Evolutionary conservation across 768 basidiomycete species (phyloP), one percentile per base, ranked within the genome.

Genomic region (Podaxis pistillaris): DNA sequence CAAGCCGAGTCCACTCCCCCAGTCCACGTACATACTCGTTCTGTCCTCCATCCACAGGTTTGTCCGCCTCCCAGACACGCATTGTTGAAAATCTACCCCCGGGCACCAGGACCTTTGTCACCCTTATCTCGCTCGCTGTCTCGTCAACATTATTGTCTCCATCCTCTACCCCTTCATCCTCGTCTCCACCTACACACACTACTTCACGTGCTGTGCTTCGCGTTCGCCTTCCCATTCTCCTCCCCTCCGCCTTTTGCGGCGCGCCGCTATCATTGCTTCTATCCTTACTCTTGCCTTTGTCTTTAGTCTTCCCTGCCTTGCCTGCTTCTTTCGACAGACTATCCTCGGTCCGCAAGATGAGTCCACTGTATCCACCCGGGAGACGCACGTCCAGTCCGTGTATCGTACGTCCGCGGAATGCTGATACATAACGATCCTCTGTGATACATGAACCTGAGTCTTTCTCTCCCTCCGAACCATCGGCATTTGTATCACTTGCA

Each of bases 1-100:
- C 81, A 28, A 93, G 74, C 22, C 66, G 75, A 41, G 84, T 84
- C 91, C 93, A 94, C 70, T 94, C 92, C 0, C 74, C 79, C 64
- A 94, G 69, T 2, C 87, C 75, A 15, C 89, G 79, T 51, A 81
- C 72, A 71, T 93, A 94, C 67, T 91, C 90, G 68, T 94, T 92
- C 44, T 75, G 79, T 2, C 81, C 83, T 56, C 86, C 86, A 64
- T 93, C 87, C 1, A 90, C 84, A 0, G 85, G 83, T 22, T 83
- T 81, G 72, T 94, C 93, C 3, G 88, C 82, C 62, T 86, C 79
- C 92, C 92, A 94, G 24, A 94, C 70, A n/a, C 83, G 82, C 65
- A 94, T 84, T 1, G 84, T 85, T 2, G 81, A 77, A 68, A 94
- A 94, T 52, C 77, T 79, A 0, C 83, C 80, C 2, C 76, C 74